Evolutionary conservation across 352 stramenopile species (phyloP), one percentile per base, ranked within the genome.

Genomic region (Pythium sukuiense): DNA sequence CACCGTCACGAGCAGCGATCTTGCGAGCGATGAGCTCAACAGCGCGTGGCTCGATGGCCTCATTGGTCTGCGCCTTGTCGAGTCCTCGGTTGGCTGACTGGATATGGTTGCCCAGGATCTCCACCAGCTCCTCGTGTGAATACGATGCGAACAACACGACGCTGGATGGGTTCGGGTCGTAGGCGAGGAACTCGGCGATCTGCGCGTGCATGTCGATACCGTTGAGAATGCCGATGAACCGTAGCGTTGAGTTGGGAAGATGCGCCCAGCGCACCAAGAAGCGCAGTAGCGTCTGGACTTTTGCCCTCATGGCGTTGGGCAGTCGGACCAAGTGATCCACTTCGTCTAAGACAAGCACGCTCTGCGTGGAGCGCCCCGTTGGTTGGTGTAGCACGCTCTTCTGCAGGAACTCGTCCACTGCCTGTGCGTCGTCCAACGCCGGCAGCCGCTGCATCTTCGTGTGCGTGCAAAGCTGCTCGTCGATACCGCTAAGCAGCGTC

Each of bases 141-240:
- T 92, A 92, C 16, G 81, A 80, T n/a, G 73, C 74, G 53, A 89
- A 90, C 20, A 90, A 59, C 24, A 89, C 69, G 2, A 89, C 70
- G 24, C 33, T 54, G 24, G 60, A 62, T 24, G 53, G 56, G 18
- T 66, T 29, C 11, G 82, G 41, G 6, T 73, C 57, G 20, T 74
- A 67, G 0, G 79, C 59, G 29, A 78, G 64, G 55, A 77, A 74
- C 14, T 49, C 52, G 11, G 61, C 64, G 32, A 91, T 75, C 35
- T 80, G 77, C 16, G 82, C 54, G 61, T 89, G 86, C 83, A 92
- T 88, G 64, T 92, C 83, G 55, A 90, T 64, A 33, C 83, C 83
- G 52, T 92, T 92, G 74, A 92, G 84, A 57, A 92, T 85, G 14
- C 79, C 79, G 52, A 92, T 46, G 46, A 92, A 86, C 59, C 77